phyloP scores from a whole-genome alignment of 2,329 filamentous ascomycete genomes.

The Colletotrichum sp. region DNA sequence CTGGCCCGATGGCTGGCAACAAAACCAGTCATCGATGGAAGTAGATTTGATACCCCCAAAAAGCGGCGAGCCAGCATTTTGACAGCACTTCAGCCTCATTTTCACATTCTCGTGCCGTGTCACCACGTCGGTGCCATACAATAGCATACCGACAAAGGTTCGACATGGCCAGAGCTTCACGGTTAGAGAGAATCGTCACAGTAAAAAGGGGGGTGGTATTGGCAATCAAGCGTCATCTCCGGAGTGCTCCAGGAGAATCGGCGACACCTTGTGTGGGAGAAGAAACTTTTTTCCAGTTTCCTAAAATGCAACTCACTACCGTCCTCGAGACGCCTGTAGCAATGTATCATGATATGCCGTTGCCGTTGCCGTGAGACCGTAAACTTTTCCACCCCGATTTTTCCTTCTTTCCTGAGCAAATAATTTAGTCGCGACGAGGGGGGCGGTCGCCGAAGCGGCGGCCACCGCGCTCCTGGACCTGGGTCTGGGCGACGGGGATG shows the following conservation, averaged over 20 bases:
- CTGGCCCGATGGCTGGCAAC: neutral
- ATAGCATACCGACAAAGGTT: neutral
- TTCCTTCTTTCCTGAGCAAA: conserved; percentile 5
- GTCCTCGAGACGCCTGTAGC: conserved; percentile 62
- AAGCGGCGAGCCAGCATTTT: neutral
- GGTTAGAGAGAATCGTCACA: conserved; percentile 26
- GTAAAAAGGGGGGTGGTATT: conserved; percentile 50
- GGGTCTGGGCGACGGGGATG: conserved; percentile 86
- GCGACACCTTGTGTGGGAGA: conserved; percentile 84
- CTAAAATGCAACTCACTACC: conserved; percentile 61
- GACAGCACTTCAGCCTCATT: neutral
- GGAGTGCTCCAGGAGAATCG: conserved; percentile 66
- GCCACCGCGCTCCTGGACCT: conserved; percentile 78
- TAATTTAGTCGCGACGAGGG: conserved; percentile 48
- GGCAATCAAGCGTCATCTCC: conserved; percentile 93
- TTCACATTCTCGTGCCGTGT: neutral
- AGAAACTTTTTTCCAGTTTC: conserved; percentile 65
- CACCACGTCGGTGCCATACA: neutral
- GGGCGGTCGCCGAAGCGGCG: conserved; percentile 77
- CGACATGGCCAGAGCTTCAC: neutral
- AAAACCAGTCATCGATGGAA: neutral
- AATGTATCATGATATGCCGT: conserved; percentile 32
- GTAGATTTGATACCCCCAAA: conserved; percentile 17
- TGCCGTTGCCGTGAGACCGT: conserved; percentile 50
- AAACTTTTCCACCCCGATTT: conserved; percentile 19